Evolutionary conservation across 2,329 filamentous ascomycete genomes (phyloP).

Genomic region (Aspergillus sp.): DNA sequence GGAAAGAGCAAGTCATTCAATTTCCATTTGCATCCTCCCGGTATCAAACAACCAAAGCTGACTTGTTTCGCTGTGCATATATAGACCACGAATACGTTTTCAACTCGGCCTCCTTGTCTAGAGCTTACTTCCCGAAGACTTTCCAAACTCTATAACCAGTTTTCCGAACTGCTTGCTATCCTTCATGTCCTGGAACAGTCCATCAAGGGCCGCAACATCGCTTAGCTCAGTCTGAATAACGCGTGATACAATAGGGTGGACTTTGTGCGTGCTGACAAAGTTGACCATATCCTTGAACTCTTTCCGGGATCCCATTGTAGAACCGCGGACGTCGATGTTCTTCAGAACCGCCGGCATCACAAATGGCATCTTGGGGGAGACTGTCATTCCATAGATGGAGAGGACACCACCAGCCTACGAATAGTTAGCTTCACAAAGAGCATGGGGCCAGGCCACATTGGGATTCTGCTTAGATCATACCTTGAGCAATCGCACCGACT

Average conservation of each 20-base stretch:
- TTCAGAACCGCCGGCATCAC: conserved; percentile 78
- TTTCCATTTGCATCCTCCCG: background rate
- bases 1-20: background rate
- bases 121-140: conserved; percentile 39
- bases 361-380: conserved; percentile 81
- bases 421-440: conserved; percentile 14
- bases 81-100: background rate
- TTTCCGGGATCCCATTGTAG: conserved; percentile 85
- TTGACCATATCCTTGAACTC: conserved; percentile 91
- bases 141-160: conserved; percentile 72
- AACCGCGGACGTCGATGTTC: conserved; percentile 83
- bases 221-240: conserved; percentile 68
- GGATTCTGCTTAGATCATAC: conserved; percentile 31
- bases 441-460: background rate
- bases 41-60: background rate
- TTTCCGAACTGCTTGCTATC: conserved; percentile 87
- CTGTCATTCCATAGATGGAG: conserved; percentile 87
- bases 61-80: background rate
- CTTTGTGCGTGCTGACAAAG: conserved; percentile 72
- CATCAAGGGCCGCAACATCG: conserved; percentile 75
- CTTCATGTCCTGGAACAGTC: conserved; percentile 85
- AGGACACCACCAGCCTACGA: conserved; percentile 73
- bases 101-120: conserved; percentile 11
- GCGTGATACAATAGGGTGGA: conserved; percentile 75
- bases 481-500: conserved; percentile 68